phyloP scores from a whole-genome alignment of 805 yeast species.

The Zygosaccharomyces bailii region DNA sequence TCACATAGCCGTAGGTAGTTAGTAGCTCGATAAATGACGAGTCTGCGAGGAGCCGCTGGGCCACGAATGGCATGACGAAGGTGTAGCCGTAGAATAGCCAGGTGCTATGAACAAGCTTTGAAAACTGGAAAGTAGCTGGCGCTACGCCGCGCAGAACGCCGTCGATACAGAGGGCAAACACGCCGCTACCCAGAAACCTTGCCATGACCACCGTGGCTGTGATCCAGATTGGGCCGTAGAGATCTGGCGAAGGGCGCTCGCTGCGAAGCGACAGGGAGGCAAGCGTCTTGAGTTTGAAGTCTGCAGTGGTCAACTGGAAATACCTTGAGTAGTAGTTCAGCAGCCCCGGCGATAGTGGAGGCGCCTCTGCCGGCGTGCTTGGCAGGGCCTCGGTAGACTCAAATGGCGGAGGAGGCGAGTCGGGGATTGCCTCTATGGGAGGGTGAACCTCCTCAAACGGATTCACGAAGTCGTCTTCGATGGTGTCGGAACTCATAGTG shows the following conservation, averaged over 20 bases:
- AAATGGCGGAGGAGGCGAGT: conserved; percentile 1
- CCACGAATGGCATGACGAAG: conserved; percentile 53
- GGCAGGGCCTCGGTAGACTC: neutral
- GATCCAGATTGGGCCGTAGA: conserved; percentile 90
- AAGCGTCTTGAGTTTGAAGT: conserved; percentile 13
- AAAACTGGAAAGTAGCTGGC: conserved; percentile 51
- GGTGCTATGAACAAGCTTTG: conserved; percentile 62
- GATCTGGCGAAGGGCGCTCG: conserved; percentile 45
- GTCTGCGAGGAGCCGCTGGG: conserved; percentile 12
- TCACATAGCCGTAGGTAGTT: conserved; percentile 82
- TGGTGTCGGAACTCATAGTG: neutral
- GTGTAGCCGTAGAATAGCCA: conserved; percentile 75
- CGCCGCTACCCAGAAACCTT: conserved; percentile 71
- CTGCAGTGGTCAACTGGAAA: conserved; percentile 22
- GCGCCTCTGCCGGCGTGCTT: neutral
- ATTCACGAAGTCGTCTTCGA: conserved; percentile 4
- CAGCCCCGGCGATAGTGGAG: conserved; percentile 24
- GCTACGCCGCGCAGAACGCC: conserved; percentile 42
- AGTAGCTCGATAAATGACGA: conserved; percentile 56
- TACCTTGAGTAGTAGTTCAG: conserved; percentile 28
- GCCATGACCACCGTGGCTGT: conserved; percentile 75
- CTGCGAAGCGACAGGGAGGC: conserved; percentile 6
- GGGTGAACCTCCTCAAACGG: conserved; percentile 3
- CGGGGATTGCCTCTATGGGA: neutral
- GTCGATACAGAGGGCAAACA: conserved; percentile 60